These are phyloP conservation scores for Phalaenopsis aphrodite DNA, from an alignment of 106 monocot species.

Conservation along the genomic window DNA sequence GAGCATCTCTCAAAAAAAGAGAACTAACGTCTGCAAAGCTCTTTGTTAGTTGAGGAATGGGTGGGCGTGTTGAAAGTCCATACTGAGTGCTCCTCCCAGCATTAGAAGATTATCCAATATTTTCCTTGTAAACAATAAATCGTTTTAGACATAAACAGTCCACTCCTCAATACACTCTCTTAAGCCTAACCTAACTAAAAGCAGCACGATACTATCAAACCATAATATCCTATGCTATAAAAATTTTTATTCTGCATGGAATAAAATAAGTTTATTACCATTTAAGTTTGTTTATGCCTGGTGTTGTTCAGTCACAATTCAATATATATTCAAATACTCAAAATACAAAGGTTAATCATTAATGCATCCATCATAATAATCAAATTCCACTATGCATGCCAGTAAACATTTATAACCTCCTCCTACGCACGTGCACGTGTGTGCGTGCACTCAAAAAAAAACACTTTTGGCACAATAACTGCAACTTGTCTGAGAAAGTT, in stretches of 20 bases:
- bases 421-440: neutral
- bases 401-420: too few species aligned
- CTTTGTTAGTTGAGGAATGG: neutral
- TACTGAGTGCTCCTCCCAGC: neutral
- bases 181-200: neutral
- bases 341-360: neutral
- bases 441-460: neutral
- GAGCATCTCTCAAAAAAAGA: neutral
- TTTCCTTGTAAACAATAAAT: neutral
- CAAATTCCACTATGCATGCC: neutral
- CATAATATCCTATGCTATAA: neutral
- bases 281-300: neutral
- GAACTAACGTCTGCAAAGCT: neutral
- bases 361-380: neutral
- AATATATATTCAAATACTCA: neutral
- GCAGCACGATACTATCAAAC: neutral
- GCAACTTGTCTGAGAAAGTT: neutral
- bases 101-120: neutral
- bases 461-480: neutral
- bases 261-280: neutral
- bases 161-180: neutral
- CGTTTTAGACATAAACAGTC: neutral
- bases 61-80: neutral
- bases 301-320: neutral
- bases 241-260: neutral